Base-by-base conservation (phyloP, 331 rosid genomes). In the Saraca asoca region DNA sequence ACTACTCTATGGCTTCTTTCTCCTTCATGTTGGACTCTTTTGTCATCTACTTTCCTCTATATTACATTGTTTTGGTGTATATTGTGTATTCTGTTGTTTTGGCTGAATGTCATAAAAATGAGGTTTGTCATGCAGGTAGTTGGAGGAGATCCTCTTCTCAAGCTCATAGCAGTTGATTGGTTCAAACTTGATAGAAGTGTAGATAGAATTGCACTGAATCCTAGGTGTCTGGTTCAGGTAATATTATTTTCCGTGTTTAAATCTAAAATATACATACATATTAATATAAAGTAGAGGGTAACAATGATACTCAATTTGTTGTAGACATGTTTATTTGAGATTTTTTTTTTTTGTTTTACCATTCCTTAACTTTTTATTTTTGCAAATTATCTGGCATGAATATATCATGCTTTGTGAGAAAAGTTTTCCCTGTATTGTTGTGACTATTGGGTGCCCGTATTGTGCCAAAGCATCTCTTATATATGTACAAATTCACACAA, bases 141-240 rank as follows among this genome's bases (percentile, higher is more conserved):
- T 73, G 98, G 97, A 77, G 96, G 98, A 66, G 96, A 94, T 68
- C 96, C 98, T 44, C 92, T 94, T 79, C 92, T 94, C 77, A 86
- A 74, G 81, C 97, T 90, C 58, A 33, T 88, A 59, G 97, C 90
- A 43, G 90, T 81, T 49, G 98, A 94, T 85, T 90, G 97, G 97
- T 90, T 85, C 70, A 90, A 78, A 80, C 90, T 88, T 51, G 80
- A 85, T 48, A 76, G 68, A 64, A 18, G 75, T 24, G 39, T 62
- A 35, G 92, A 90, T 73, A 78, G 68, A 63, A 83, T 94, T 86
- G 92, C 91, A 58, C 64, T 86, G 46, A 88, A 90, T 68, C 94
- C 95, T 58, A 81, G 66, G 69, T 66, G 81, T 79, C 80, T 88
- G 74, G 87, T 85, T 84, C 97, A 94, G 98, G 98, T 94, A 80